Evolutionary conservation across 1,284 basidiomycete species (phyloP), one percentile per base, ranked within the genome.

Genomic region (Trametes sp.): DNA sequence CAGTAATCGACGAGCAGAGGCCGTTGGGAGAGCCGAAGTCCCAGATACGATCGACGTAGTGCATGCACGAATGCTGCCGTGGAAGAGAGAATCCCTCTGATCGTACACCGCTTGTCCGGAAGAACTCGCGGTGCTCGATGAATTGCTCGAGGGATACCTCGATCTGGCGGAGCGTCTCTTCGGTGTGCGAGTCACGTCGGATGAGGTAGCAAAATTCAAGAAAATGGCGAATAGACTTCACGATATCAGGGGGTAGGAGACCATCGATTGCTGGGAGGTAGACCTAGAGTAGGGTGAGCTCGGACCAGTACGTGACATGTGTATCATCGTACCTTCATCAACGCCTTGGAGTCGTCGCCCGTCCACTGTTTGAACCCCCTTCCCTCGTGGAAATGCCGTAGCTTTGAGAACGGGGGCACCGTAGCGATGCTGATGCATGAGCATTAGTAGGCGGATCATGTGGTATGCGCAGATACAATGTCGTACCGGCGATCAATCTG

Each of bases 251-350:
- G 2, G 49, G 31, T 11, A 51, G 13, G 9, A 35, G 33, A 2
- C 49, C 49, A 1, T 24, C 54, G 6, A 72, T 70, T 1, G 67
- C 67, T 9, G 65, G 62, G 0, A 73, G 38, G 28, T 64, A 69
- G 0, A 69, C 65, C 70, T 62, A 21, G n/a, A 24, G 4, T 19
- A n/a, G n/a, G 14, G 1, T 28, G 28, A 24, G 24, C 29, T 19
- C 33, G 11, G 42, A 14, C 1, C 4, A n/a, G 33, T 11, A 7
- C 11, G 21, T 44, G 19, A 44, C 16, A 8, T 42, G 36, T 33
- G 14, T 57, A n/a, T n/a, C n/a, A n/a, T n/a, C n/a, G n/a, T n/a
- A 66, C 70, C 64, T 71, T 71, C 69, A 71, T 71, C 0, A 71
- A 24, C 0, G 60, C 69, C 35, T 69, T 69, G 0, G 67, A 70